Percentiles rank a stretch among this genome's conserved stretches.
Evolutionary conservation across 2,329 filamentous ascomycete genomes (phyloP).

Genomic region (Rugonectria rugulosa): DNA sequence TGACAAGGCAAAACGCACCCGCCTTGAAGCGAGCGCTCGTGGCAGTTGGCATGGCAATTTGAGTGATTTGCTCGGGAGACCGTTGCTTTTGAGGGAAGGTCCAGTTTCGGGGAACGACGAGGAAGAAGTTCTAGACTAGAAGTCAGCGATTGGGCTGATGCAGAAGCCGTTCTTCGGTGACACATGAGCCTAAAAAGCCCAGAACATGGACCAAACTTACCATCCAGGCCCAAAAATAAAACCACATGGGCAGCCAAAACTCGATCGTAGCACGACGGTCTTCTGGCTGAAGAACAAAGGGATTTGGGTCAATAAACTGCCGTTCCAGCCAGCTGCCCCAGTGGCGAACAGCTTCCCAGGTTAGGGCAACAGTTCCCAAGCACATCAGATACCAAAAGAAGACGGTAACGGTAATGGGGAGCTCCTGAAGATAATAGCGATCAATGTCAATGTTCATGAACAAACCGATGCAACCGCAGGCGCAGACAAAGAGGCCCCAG

Average conservation of each 20-base stretch:
- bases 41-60: constrained; percentile 65
- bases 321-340: constrained; percentile 84
- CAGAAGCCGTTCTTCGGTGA: no score
- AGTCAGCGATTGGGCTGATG: constrained; percentile 8
- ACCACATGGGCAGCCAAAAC: constrained; percentile 73
- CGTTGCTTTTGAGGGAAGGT: constrained; percentile 69
- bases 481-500: constrained; percentile 70
- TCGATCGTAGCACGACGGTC: constrained; percentile 70
- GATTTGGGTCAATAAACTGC: constrained; percentile 74
- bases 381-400: constrained; percentile 80
- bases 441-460: constrained; percentile 78
- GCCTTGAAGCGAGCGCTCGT: constrained; percentile 74
- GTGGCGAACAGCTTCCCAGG: constrained; percentile 80
- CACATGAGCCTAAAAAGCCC: not conserved
- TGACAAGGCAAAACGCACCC: constrained; percentile 67
- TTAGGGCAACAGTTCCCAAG: constrained; percentile 67
- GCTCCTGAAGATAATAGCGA: constrained; percentile 72
- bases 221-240: constrained; percentile 76
- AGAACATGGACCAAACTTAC: constrained; percentile 46
- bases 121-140: constrained; percentile 69
- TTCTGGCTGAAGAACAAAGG: constrained; percentile 66
- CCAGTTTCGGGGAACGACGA: constrained; percentile 76
- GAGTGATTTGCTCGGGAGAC: constrained; percentile 63
- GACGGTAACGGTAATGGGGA: constrained; percentile 73
- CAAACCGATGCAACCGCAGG: constrained; percentile 72